Evolutionary conservation across 768 basidiomycete genomes (phyloP).

Genomic region (Kwoniella bestiolae): DNA sequence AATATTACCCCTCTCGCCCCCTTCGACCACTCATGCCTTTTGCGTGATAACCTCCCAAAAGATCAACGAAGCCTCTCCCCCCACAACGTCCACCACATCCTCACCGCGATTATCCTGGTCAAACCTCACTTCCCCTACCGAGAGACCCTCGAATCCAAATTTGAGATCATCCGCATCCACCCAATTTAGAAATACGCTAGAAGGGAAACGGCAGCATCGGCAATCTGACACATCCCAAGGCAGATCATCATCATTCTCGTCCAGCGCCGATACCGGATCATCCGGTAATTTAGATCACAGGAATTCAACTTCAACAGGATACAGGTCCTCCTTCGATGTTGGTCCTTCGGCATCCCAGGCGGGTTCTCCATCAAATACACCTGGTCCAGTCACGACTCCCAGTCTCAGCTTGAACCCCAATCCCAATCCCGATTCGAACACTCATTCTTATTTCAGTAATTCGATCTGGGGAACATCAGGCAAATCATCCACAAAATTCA

Average conservation of each 20-base stretch:
- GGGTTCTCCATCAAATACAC: slow-evolving; percentile 2
- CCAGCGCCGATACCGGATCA: neutral
- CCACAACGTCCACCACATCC: neutral
- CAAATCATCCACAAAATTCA: too few relatives aligned
- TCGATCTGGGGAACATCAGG: neutral
- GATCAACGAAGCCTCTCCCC: neutral
- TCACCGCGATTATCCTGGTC: neutral
- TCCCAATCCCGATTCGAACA: neutral
- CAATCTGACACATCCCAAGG: neutral
- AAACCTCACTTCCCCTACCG: slow-evolving; percentile 11
- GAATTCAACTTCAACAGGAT: neutral
- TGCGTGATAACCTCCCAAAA: slow-evolving; percentile 47
- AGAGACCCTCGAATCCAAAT: slow-evolving; percentile 6
- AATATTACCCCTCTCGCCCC: slow-evolving; percentile 33
- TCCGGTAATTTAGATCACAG: neutral
- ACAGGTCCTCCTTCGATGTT: slow-evolving; percentile 10
- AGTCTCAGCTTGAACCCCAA: neutral
- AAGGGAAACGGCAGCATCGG: neutral
- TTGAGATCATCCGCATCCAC: neutral
- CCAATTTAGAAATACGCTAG: neutral
- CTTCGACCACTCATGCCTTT: slow-evolving; percentile 37
- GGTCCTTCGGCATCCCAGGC: slow-evolving; percentile 15
- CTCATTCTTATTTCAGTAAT: slow-evolving; percentile 2
- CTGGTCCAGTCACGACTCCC: neutral
- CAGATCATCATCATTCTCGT: slow-evolving; percentile 7